Evolutionary conservation across 139 green algal species (phyloP).

Genomic region (Tetratostichococcus sp.): DNA sequence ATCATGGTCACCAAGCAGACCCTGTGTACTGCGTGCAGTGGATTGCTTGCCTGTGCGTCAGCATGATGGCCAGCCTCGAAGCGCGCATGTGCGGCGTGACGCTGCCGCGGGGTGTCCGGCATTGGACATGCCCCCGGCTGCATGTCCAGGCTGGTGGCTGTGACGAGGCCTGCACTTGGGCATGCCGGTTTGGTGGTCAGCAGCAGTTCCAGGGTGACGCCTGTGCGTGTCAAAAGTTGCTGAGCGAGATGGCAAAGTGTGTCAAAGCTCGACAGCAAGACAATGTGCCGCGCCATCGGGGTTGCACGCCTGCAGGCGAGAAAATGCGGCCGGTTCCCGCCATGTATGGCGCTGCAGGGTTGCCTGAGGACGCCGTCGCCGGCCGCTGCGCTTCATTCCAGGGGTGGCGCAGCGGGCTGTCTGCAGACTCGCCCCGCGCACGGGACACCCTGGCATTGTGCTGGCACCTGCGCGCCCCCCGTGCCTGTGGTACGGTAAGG

Average conservation of each 20-base stretch:
- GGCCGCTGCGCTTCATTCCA: background rate
- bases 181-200: background rate
- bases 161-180: background rate
- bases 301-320: background rate
- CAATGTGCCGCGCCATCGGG: too few relatives aligned
- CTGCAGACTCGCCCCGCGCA: background rate
- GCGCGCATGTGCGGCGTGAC: background rate
- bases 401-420: background rate
- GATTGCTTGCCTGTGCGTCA: too few relatives aligned
- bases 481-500: background rate
- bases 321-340: background rate
- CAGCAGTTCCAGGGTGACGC: background rate
- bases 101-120: background rate
- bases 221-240: too few relatives aligned
- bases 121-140: too few relatives aligned
- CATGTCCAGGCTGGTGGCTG: background rate
- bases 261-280: too few relatives aligned
- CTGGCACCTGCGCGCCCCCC: background rate
- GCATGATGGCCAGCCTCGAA: background rate
- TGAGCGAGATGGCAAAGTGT: too few relatives aligned
- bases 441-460: background rate
- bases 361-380: background rate
- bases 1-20: too few relatives aligned
- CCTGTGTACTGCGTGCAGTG: too few relatives aligned
- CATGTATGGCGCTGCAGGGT: background rate